Evolutionary conservation across 495 filamentous ascomycete genomes (phyloP), one percentile per base, ranked within the genome.

Genomic region (Diplogelasinospora grovesii): DNA sequence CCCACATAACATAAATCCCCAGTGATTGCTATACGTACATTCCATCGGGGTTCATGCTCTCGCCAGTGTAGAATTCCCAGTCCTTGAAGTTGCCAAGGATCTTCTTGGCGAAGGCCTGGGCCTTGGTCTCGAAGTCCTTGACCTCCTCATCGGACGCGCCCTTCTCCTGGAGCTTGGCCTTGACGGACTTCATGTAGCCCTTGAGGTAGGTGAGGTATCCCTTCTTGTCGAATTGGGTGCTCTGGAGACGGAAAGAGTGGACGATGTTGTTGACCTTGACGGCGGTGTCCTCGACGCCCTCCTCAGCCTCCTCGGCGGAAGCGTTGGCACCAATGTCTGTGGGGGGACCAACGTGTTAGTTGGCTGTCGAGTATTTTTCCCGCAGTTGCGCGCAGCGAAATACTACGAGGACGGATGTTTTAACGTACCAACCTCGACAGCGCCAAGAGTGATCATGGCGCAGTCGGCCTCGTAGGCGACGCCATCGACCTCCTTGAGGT

Each of bases 301-400:
- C 89, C 16, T 81, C 87, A 39, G 61, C 81, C 54, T 82, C 92
- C 71, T 97, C 92, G 47, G 92, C 89, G 44, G 92, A 97, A 44
- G 92, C 85, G 70, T 97, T 98, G 70, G 88, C 93, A 64, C 92
- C 92, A 59, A 80, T 95, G 57, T 97, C 89, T 81, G 44, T 15
- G 8, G n/a, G 19, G 21, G 31, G 8, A 36, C n/a, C n/a, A n/a
- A n/a, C n/a, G n/a, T n/a, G n/a, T n/a, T n/a, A n/a, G n/a, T 22
- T 14, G 25, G 18, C 25, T 19, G 27, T 29, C 25, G n/a, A 40
- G 25, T 29, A 13, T 48, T 27, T 39, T 19, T 34, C 28, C 2
- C 39, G n/a, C 11, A 9, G 6, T 32, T 25, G 10, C 13, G 14
- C 5, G 24, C 26, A 21, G n/a, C 11, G 3, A 31, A 7, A 26